Evolutionary conservation across 306 rosid genomes (phyloP).

Genomic region (Betula pendula): DNA sequence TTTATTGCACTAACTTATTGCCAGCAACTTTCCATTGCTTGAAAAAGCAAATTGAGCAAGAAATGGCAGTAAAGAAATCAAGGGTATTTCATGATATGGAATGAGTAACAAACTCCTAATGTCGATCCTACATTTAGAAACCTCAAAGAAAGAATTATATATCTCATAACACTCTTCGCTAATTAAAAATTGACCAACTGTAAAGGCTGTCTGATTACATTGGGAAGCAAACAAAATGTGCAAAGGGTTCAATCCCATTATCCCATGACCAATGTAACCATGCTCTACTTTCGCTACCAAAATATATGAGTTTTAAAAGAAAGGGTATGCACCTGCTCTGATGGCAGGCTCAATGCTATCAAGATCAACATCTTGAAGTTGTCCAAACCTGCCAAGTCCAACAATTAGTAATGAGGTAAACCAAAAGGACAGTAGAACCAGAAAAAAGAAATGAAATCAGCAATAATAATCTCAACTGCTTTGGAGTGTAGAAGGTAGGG

Average conservation of each 20-base stretch:
- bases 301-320: slow-evolving; percentile 4
- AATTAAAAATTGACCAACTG: background rate
- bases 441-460: background rate
- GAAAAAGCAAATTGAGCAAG: background rate
- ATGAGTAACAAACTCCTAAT: background rate
- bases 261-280: slow-evolving; percentile 12
- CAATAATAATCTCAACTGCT: background rate
- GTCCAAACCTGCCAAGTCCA: slow-evolving; percentile 73
- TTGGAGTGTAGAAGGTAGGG: too few species aligned
- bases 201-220: background rate
- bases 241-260: too few species aligned
- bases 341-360: slow-evolving; percentile 71
- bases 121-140: background rate
- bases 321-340: slow-evolving; percentile 65
- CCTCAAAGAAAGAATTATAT: background rate
- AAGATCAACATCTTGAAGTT: slow-evolving; percentile 73
- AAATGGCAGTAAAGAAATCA: background rate
- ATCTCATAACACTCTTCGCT: background rate
- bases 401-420: background rate
- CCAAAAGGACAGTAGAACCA: background rate
- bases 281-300: slow-evolving; percentile 9
- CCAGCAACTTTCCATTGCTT: background rate
- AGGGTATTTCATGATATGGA: background rate
- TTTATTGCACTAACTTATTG: background rate
- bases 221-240: background rate